phyloP scores from a whole-genome alignment of 106 monocot species.

The Gastrodia elata region DNA sequence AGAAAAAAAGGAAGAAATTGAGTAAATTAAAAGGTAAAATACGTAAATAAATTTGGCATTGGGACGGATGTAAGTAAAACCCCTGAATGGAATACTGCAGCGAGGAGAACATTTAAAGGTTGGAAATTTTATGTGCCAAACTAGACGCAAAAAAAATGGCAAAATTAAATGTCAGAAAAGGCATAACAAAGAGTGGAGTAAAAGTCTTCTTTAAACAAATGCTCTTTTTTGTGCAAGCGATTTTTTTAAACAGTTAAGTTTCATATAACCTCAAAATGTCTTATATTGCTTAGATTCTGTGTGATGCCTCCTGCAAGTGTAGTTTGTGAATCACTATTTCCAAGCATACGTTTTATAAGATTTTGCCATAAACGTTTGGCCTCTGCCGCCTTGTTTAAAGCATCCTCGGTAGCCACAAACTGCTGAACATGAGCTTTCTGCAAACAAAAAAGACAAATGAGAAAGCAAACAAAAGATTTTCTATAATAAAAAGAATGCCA shows the following conservation, averaged over 20 bases:
- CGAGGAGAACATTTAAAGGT: background rate
- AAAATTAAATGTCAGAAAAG: background rate
- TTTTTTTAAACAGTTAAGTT: background rate
- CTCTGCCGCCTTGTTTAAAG: slow-evolving; percentile 90
- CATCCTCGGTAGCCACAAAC: slow-evolving; percentile 97
- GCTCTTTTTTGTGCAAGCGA: background rate
- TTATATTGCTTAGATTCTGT: slow-evolving; percentile 48
- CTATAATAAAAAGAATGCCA: background rate
- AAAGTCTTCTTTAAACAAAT: background rate
- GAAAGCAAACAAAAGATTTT: background rate
- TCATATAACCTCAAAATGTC: slow-evolving; percentile 70
- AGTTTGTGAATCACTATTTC: slow-evolving; percentile 46
- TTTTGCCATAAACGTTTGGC: slow-evolving; percentile 68
- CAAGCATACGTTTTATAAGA: slow-evolving; percentile 74
- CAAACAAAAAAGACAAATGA: slow-evolving; percentile 12
- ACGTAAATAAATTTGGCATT: background rate
- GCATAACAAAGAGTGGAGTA: background rate
- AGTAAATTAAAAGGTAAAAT: background rate
- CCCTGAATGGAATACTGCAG: background rate
- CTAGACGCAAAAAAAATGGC: background rate
- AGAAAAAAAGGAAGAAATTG: background rate
- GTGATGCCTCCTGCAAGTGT: slow-evolving; percentile 44
- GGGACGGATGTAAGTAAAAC: background rate
- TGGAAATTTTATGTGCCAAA: background rate
- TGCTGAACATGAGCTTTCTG: slow-evolving; percentile 99